Conservation (phyloP, 139 green algal species). For the Chlamydomonas incerta region DNA sequence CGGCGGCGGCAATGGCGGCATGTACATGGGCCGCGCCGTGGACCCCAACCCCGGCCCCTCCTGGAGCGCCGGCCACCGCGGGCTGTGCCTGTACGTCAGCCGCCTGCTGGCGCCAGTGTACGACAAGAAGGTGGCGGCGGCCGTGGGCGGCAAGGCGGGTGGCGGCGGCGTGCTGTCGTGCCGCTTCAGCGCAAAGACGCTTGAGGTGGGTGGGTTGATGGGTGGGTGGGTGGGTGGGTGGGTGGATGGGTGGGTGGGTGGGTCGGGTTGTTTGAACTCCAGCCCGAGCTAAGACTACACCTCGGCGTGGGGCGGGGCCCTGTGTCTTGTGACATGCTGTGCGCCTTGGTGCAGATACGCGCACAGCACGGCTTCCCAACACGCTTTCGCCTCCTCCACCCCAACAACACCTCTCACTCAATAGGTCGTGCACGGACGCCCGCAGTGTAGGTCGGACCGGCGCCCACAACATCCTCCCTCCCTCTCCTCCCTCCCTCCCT, state of each 20-base stretch:
- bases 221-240: background rate
- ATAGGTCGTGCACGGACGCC: no score
- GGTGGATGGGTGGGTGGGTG: background rate
- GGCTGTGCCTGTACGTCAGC: slow-evolving; percentile 81
- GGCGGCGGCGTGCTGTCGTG: slow-evolving; percentile 30
- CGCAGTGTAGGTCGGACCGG: no score
- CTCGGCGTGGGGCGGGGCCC: no score
- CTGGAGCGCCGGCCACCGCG: slow-evolving; percentile 84
- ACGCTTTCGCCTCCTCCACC: no score
- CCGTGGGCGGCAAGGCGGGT: background rate
- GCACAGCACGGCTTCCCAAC: no score
- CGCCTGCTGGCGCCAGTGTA: slow-evolving; percentile 84
- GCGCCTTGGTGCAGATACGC: no score
- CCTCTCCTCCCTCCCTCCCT: background rate
- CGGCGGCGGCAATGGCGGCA: slow-evolving; percentile 52
- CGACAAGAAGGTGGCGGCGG: slow-evolving; percentile 69
- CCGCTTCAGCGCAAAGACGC: slow-evolving; percentile 41
- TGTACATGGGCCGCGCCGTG: slow-evolving; percentile 81
- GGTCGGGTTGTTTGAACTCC: no score
- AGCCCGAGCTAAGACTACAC: no score
- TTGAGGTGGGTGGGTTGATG: background rate
- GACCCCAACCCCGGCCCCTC: slow-evolving; percentile 81
- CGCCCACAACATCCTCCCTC: background rate
- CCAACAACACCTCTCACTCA: no score
- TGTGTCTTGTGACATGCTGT: no score